Base-by-base conservation (phyloP, 148 eudicot species). In the Limonium bicolor region DNA sequence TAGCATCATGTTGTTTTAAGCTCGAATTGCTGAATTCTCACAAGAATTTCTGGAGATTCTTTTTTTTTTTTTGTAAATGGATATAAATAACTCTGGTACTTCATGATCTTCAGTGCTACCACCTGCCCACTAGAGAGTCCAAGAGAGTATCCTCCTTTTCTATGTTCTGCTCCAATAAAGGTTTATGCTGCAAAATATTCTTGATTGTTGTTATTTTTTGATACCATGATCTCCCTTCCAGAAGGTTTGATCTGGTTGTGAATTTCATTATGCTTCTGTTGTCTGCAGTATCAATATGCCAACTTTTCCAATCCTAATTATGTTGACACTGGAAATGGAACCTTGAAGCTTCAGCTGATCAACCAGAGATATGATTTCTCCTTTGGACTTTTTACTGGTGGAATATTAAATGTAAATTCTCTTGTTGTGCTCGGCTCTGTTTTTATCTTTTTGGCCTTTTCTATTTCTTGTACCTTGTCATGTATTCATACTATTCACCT, bases 141-240 rank as follows among this genome's bases (percentile, higher is more conserved):
- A 13, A 65, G 52, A 48, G 65, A 41, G 16, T 17, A 7, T 24
- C 81, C 86, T 42, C 96, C 96, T 4, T 53, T 70, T 26, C 39
- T 86, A 32, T 86, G 93, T 43, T 57, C 81, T 50, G 78, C 96
- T 40, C 96, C 96, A 27, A 72, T 86, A 20, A 86, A 86, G 96
- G 96, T 82, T 5, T 17, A 8, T 23, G 43, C 24, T n/a, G 8
- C 18, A 15, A 2, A 23, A 22, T 7, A 9, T 38, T 20, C 43
- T 20, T n/a, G n/a, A n/a, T n/a, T n/a, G 3, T 2, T 20, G 19
- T 14, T 20, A 8, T 39, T 19, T 11, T 39, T 8, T 19, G 43
- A 39, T 39, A 25, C 43, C n/a, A n/a, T n/a, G n/a, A n/a, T n/a
- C n/a, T n/a, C n/a, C n/a, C n/a, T n/a, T n/a, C n/a, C n/a, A n/a